These are phyloP conservation scores for Crithidia expoeki DNA, from an alignment of 208 protist genomes.

Conservation along the genomic window DNA sequence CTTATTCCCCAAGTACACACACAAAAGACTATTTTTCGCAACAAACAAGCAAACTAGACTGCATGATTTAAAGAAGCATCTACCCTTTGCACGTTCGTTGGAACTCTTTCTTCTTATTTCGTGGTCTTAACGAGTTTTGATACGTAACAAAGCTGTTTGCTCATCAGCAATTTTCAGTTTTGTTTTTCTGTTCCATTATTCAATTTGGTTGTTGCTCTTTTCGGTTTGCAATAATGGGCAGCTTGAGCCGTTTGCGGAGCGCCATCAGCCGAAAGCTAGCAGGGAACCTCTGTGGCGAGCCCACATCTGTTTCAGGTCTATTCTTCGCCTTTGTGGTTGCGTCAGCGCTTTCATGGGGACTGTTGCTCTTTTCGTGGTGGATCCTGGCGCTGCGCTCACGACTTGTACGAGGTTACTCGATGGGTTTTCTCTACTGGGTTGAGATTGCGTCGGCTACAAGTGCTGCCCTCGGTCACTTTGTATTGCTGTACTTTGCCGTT, in stretches of 20 bases:
- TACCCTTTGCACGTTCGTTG: no score
- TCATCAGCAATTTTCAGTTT: no score
- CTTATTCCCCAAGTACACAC: no score
- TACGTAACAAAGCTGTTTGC: no score
- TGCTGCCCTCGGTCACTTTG: conserved; percentile 6
- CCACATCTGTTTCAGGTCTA: neutral
- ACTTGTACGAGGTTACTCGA: conserved; percentile 10
- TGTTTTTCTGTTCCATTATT: no score
- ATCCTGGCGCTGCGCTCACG: conserved; percentile 15
- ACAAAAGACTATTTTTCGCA: no score
- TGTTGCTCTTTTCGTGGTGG: neutral
- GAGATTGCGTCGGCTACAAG: conserved; percentile 3
- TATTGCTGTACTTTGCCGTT: conserved; percentile 8
- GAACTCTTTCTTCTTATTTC: no score
- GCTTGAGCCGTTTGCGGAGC: neutral
- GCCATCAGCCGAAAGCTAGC: neutral
- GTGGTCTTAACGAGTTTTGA: no score
- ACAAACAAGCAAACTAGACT: no score
- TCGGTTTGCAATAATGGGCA: neutral
- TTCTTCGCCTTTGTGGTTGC: conserved; percentile 1
- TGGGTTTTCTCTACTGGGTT: neutral
- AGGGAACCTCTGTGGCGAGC: neutral
- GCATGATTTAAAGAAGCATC: no score
- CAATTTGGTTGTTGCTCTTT: no score
- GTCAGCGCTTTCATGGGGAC: conserved; percentile 1